These are phyloP conservation scores for Rhodotorula sp. DNA, from an alignment of 1,284 basidiomycete genomes.

Conservation along the genomic window DNA sequence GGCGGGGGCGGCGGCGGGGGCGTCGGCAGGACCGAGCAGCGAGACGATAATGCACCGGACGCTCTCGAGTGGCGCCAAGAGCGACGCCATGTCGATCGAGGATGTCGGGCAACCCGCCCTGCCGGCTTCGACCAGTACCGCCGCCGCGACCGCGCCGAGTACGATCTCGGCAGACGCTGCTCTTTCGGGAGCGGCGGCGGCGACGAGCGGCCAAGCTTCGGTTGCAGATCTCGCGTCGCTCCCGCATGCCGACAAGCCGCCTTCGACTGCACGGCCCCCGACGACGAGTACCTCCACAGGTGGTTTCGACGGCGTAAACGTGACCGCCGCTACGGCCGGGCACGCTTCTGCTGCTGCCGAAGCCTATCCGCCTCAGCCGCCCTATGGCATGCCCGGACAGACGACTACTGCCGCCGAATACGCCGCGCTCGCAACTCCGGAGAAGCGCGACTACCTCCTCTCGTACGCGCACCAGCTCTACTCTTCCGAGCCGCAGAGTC, in stretches of 20 bases:
- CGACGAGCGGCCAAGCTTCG: conserved; percentile 4
- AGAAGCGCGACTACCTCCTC: conserved; percentile 39
- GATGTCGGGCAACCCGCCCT: background rate
- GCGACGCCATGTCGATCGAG: conserved; percentile 5
- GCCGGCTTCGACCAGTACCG: background rate
- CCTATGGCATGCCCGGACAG: background rate
- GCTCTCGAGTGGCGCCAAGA: background rate
- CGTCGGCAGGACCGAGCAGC: no score
- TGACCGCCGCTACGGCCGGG: background rate
- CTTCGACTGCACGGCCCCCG: background rate
- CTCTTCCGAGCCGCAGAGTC: conserved; percentile 17
- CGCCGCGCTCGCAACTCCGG: conserved; percentile 18
- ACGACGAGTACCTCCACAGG: background rate
- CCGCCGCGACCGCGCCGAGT: background rate
- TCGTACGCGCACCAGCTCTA: conserved; percentile 40
- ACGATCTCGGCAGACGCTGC: background rate
- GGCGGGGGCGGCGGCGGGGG: no score
- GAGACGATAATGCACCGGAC: background rate
- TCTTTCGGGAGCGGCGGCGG: background rate
- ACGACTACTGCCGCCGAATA: conserved; percentile 9
- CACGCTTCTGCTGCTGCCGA: no score
- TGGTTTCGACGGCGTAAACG: background rate
- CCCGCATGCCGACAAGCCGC: background rate
- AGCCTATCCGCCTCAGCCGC: background rate
- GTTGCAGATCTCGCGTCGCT: background rate